Percentiles rank a stretch among this genome's conserved stretches.
Conservation (phyloP, 139 green algal genomes). For the Coccomyxa sp. region DNA sequence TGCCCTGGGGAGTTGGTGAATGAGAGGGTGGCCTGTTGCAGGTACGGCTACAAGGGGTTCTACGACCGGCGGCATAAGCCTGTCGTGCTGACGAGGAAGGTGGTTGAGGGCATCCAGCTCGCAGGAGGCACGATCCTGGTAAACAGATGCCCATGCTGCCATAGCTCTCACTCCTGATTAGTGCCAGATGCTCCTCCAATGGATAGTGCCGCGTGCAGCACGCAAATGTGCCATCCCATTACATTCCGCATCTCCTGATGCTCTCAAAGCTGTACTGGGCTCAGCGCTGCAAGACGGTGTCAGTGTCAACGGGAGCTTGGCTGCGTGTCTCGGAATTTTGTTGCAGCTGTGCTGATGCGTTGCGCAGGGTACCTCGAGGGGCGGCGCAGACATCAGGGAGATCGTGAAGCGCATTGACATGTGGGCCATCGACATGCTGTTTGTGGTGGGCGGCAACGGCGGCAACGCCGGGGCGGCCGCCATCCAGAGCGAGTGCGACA, state of each 20-base stretch:
- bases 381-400: slow-evolving; percentile 87
- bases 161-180: too few species aligned
- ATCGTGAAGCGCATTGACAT: slow-evolving; percentile 97
- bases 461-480: slow-evolving; percentile 84
- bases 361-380: slow-evolving; percentile 76
- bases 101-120: slow-evolving; percentile 92
- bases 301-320: too few species aligned
- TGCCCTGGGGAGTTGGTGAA: too few species aligned
- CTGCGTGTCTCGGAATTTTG: neutral
- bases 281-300: too few species aligned
- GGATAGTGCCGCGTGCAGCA: too few species aligned
- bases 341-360: neutral
- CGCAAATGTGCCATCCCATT: too few species aligned
- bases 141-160: too few species aligned
- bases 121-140: slow-evolving; percentile 94
- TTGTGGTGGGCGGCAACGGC: slow-evolving; percentile 93
- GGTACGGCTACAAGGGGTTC: slow-evolving; percentile 84
- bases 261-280: too few species aligned
- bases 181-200: too few species aligned
- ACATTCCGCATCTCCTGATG: too few species aligned
- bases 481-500: slow-evolving; percentile 73
- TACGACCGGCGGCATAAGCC: slow-evolving; percentile 72
- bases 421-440: slow-evolving; percentile 95
- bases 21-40: too few species aligned
- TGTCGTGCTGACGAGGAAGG: slow-evolving; percentile 73